Base-by-base conservation (phyloP, 2,329 filamentous ascomycete genomes). In the Myotisia sp. region DNA sequence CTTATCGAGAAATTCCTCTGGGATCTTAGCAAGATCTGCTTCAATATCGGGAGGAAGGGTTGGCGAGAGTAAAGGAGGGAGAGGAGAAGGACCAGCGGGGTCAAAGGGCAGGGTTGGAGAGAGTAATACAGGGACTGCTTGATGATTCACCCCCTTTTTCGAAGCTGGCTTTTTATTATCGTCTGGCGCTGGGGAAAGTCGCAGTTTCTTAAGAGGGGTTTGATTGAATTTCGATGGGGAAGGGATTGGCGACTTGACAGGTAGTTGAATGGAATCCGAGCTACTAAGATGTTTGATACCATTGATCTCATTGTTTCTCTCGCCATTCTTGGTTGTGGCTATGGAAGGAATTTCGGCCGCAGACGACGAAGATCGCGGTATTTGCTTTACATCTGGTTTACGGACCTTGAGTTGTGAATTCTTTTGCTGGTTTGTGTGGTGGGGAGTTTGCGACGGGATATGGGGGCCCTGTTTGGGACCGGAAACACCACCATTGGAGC, bases 11-110 rank as follows among this genome's bases (percentile, higher is more conserved):
- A 55, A 49, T 21, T 52, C 53, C 26, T 59, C 57, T 12, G 35
- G 16, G 13, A 62, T 55, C 37, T 60, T 50, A 5, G 55, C 59
- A 17, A 74, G 49, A 36, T 70, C 65, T 37, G 62, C 65, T 43
- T 69, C 65, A 28, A 75, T 62, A 34, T 64, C 65, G 2, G 65
- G 58, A 5, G 70, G 70, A 3, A 75, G 55, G 9, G 67, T 71
- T 3, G 70, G 70, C 3, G 71, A 74, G n/a, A 74, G 52, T 22
- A 72, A 58, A 6, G 61, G 58, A 7, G 70, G 70, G 12, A 73
- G 50, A 36, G 50, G 58, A 13, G 44, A 47, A 36, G 39, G 39
- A 16, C 36, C 56, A 47, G 3, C 50, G 46, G 34, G 55, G n/a
- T 33, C 27, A 6, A 40, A 54, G 20, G 51, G 53, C 13, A 65